Evolutionary conservation across 441 rosid species (phyloP).

Genomic region (Manihot esculenta): DNA sequence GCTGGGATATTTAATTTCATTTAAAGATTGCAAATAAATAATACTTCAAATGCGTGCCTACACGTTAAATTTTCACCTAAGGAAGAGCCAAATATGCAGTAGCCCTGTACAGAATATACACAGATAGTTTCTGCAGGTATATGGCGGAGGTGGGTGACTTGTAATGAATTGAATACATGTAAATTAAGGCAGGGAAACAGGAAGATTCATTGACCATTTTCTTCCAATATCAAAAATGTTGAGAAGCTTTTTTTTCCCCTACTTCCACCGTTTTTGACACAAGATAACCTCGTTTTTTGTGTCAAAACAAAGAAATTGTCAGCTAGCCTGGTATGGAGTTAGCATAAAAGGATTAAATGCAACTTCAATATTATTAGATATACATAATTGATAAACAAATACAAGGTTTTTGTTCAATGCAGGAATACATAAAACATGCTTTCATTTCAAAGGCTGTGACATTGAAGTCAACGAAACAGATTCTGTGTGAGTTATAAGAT

Average conservation of each 20-base stretch:
- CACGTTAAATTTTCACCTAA: not conserved
- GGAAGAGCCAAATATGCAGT: not conserved
- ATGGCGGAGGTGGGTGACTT: not conserved
- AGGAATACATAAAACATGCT: too few relatives aligned
- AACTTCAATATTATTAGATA: too few relatives aligned
- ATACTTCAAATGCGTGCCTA: too few relatives aligned
- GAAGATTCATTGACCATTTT: not conserved
- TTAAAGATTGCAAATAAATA: too few relatives aligned
- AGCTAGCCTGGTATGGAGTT: slow-evolving; percentile 12
- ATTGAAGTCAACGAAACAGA: too few relatives aligned
- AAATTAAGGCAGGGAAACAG: not conserved
- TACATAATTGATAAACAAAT: too few relatives aligned
- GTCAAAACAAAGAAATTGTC: not conserved
- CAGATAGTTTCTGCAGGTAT: too few relatives aligned
- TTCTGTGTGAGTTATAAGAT: too few relatives aligned
- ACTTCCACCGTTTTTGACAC: not conserved
- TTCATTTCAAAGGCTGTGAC: too few relatives aligned
- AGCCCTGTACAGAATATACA: not conserved
- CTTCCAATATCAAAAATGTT: not conserved
- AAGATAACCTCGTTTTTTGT: not conserved
- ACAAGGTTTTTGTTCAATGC: too few relatives aligned
- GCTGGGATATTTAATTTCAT: too few relatives aligned
- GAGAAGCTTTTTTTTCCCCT: not conserved
- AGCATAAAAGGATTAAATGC: too few relatives aligned
- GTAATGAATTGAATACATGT: not conserved